phyloP scores from a whole-genome alignment of 2,329 filamentous ascomycete species.

The Teratosphaeria viscida region DNA sequence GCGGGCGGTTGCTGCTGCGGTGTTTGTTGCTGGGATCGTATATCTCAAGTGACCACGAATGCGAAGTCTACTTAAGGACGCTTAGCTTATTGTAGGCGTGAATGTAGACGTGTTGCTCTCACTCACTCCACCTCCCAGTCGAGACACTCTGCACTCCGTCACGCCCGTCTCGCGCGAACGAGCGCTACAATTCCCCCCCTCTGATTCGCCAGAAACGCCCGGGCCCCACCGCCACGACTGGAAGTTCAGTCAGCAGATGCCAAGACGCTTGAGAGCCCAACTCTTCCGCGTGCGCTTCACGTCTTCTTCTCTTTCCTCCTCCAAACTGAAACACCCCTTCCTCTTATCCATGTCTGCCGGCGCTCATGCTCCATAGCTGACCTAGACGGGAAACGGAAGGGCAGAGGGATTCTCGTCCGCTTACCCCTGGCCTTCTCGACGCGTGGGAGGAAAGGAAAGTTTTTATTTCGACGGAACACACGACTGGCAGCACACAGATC shows the following conservation, averaged over 20 bases:
- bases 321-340: constrained; percentile 34
- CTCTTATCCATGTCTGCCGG: constrained; percentile 58
- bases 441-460: constrained; percentile 38
- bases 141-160: neutral
- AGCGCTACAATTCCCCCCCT: neutral
- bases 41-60: neutral
- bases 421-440: constrained; percentile 47
- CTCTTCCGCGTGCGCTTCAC: constrained; percentile 11
- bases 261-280: constrained; percentile 3
- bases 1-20: neutral
- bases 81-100: neutral
- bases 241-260: neutral
- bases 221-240: neutral
- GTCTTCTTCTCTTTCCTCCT: constrained; percentile 23
- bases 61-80: neutral
- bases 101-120: neutral
- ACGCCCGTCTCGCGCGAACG: neutral
- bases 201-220: neutral
- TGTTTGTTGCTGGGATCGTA: neutral
- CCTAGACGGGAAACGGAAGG: constrained; percentile 61
- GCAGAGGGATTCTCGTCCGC: constrained; percentile 47
- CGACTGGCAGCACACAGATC: neutral
- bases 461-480: constrained; percentile 32
- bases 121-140: neutral
- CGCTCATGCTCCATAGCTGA: constrained; percentile 42